Base-by-base conservation (phyloP, 495 filamentous ascomycete species). In the Aspergillus haitiensis region DNA sequence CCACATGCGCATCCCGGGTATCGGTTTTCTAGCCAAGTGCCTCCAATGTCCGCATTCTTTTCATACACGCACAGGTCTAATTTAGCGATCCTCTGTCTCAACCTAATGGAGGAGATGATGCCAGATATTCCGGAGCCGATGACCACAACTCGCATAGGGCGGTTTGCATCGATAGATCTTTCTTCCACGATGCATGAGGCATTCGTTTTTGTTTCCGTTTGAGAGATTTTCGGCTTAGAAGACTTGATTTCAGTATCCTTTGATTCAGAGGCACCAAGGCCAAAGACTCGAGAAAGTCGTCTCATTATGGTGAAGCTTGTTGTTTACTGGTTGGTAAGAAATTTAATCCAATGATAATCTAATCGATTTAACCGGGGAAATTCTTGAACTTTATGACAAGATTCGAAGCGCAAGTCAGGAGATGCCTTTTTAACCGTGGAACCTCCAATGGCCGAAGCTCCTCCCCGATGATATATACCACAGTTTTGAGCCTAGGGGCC, bases 1-100 rank as follows among this genome's bases (percentile, higher is more conserved):
- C 72, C 77, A 66, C 82, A 85, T 15, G 81, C 80, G n/a, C 86
- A 84, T 16, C 87, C 87, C 0, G 86, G 85, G 67, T 91, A 90
- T 58, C 78, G 75, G 55, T 90, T 90, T 69, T 88, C 86, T 45
- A 82, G 84, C 87, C 88, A 92, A 1, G 87, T 88, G 0, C 88
- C 88, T 35, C 86, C 85, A 61, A 90, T 77, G 48, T 88, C 88
- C 1, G 69, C 67, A 62, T 93, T 93, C 80, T 92, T 93, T 68
- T 94, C 90, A 70, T 91, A 94, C 42, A 90, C 84, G 35, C 81
- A 78, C 31, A 87, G 73, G 12, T 88, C 82, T 49, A 88, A 66
- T 52, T 84, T 83, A 3, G 75, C 76, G 36, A 87, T 78, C 47
- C 79, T 79, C 46, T 83, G 78, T 1, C 80, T 77, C 16, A 89